Conservation (phyloP, 176 grass and related monocot species). For the Raddia guianensis region DNA sequence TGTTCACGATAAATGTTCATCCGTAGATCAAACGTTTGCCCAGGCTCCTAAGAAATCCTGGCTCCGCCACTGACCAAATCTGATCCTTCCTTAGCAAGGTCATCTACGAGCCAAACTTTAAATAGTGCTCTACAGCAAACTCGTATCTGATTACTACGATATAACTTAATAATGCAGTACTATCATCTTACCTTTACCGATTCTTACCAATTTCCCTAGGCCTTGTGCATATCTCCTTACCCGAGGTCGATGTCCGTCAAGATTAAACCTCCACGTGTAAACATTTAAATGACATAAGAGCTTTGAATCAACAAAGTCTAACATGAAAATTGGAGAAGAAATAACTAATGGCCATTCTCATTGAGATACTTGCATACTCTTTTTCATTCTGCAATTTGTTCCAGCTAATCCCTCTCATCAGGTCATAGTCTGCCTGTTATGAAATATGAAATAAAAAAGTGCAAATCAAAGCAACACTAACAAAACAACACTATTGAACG, state of each 20-base stretch:
- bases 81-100: constrained; percentile 3
- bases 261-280: constrained; percentile 71
- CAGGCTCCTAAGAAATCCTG: no score
- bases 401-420: constrained; percentile 50
- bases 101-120: background rate
- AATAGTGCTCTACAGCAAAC: constrained; percentile 6
- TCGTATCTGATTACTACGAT: background rate
- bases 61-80: background rate
- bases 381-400: constrained; percentile 70
- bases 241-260: constrained; percentile 81
- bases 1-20: no score
- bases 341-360: constrained; percentile 12
- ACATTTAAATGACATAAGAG: constrained; percentile 27
- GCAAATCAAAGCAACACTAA: constrained; percentile 24
- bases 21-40: no score
- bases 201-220: constrained; percentile 80
- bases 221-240: constrained; percentile 89
- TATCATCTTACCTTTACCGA: constrained; percentile 83
- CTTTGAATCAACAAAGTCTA: constrained; percentile 30
- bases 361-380: constrained; percentile 59
- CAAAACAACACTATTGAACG: constrained; percentile 4
- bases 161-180: constrained; percentile 10
- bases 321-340: constrained; percentile 32
- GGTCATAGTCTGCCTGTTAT: constrained; percentile 74
- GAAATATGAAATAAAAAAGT: constrained; percentile 36